phyloP scores from a whole-genome alignment of 768 basidiomycete species.

The Lactarius akahatsu region DNA sequence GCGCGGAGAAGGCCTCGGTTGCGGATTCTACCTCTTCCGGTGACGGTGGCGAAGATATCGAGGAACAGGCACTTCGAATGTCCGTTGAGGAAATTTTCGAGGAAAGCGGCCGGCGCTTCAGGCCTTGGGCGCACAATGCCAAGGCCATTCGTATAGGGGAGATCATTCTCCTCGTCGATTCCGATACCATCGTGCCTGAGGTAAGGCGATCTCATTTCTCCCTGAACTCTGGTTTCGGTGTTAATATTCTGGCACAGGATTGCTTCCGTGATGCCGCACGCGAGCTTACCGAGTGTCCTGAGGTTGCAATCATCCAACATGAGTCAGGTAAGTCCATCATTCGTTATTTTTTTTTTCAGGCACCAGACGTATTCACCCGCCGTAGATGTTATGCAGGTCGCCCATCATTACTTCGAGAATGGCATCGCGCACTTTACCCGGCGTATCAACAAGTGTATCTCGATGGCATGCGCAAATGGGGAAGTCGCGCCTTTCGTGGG shows the following conservation, averaged over 20 bases:
- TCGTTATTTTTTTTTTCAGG: background rate
- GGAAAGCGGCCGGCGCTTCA: conserved; percentile 57
- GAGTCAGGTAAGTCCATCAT: conserved; percentile 55
- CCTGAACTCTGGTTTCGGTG: background rate
- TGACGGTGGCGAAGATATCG: conserved; percentile 52
- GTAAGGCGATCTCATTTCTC: conserved; percentile 34
- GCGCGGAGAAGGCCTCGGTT: conserved; percentile 37
- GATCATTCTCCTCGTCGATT: conserved; percentile 78
- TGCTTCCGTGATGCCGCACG: conserved; percentile 89
- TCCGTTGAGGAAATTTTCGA: conserved; percentile 73
- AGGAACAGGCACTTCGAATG: conserved; percentile 69
- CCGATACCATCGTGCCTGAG: conserved; percentile 78
- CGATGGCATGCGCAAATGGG: conserved; percentile 77
- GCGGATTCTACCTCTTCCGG: conserved; percentile 39
- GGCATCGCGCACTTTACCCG: conserved; percentile 87
- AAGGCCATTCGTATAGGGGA: conserved; percentile 75
- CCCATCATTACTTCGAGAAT: conserved; percentile 87
- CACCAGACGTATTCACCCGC: background rate
- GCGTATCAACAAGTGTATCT: conserved; percentile 81
- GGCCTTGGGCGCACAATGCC: conserved; percentile 76
- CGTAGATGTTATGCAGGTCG: conserved; percentile 86
- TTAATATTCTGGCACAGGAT: conserved; percentile 47
- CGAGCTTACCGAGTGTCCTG: conserved; percentile 77
- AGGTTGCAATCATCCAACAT: conserved; percentile 88
- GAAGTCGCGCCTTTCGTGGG: conserved; percentile 84